A percentile compares a stretch with the other conserved stretches of the same genome.
Evolutionary conservation across 2,329 filamentous ascomycete species (phyloP).

Genomic region (Aureobasidium sp.): DNA sequence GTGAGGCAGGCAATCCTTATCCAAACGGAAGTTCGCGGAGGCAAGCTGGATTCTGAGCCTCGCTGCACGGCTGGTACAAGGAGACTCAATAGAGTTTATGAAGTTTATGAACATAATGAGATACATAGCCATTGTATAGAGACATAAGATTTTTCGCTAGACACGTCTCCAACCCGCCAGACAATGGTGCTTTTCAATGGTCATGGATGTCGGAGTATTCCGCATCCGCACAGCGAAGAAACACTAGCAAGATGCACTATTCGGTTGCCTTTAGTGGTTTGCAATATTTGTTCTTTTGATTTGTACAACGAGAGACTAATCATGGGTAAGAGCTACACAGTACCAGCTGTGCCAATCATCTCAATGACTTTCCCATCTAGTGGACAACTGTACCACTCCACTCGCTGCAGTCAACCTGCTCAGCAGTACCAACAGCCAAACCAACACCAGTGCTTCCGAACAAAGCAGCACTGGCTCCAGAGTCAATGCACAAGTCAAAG

Average conservation of each 20-base stretch:
- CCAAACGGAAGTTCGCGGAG: not conserved
- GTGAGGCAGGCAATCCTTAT: not conserved
- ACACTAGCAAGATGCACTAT: too few species aligned
- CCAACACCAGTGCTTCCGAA: conserved; percentile 30
- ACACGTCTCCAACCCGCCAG: too few species aligned
- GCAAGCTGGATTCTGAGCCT: not conserved
- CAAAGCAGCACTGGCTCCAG: conserved; percentile 31
- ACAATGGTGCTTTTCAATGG: too few species aligned
- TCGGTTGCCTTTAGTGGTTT: too few species aligned
- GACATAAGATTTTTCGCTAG: too few species aligned
- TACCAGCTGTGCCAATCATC: not conserved
- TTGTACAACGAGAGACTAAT: too few species aligned
- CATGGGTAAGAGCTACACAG: not conserved
- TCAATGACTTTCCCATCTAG: not conserved
- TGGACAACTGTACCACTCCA: not conserved
- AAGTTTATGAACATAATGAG: not conserved
- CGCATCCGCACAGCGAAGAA: too few species aligned
- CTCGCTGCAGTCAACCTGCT: conserved; percentile 25
- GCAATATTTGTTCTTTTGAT: too few species aligned
- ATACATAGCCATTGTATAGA: not conserved
- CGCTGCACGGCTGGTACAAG: not conserved
- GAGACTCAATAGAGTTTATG: not conserved
- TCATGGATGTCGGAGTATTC: too few species aligned
- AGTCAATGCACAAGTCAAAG: conserved; percentile 37
- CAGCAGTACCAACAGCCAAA: conserved; percentile 29